Evolutionary conservation across 371 early-diverging fungal species (phyloP).

Genomic region (Mortierella sp.): DNA sequence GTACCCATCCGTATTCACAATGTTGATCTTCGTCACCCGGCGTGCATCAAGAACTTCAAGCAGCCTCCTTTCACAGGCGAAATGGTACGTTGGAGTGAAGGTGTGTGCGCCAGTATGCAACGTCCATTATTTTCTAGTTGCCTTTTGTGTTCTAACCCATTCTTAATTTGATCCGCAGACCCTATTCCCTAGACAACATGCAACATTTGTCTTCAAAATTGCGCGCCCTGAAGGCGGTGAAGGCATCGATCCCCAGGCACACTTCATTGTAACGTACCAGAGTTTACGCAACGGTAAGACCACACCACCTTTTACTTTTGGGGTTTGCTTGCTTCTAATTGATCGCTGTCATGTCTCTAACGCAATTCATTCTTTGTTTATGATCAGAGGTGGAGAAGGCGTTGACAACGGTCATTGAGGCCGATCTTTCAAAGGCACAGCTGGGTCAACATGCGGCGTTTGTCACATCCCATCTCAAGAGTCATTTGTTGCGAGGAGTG

Average conservation of each 20-base stretch:
- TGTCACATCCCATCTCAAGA: conserved; percentile 65
- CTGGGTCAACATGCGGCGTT: conserved; percentile 68
- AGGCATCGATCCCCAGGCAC: conserved; percentile 56
- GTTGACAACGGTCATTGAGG: conserved; percentile 62
- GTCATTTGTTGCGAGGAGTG: conserved; percentile 64
- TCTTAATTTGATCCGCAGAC: conserved; percentile 55
- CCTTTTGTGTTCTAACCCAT: background rate
- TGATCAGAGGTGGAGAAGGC: conserved; percentile 73
- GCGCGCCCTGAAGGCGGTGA: conserved; percentile 57
- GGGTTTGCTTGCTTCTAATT: too few species aligned
- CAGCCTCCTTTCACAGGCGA: conserved; percentile 65
- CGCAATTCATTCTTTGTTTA: background rate
- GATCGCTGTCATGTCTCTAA: too few species aligned
- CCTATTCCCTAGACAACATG: conserved; percentile 71
- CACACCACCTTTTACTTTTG: background rate
- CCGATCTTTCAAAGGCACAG: conserved; percentile 59
- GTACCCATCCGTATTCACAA: conserved; percentile 71
- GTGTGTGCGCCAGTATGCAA: background rate
- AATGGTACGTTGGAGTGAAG: conserved; percentile 56
- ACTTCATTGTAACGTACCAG: conserved; percentile 67
- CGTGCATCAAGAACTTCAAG: conserved; percentile 60
- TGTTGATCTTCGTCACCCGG: conserved; percentile 58
- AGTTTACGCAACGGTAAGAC: conserved; percentile 70
- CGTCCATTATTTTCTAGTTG: background rate
- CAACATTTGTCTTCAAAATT: conserved; percentile 75